These are phyloP conservation scores for Teratosphaeria destructans DNA, from an alignment of 2,329 filamentous ascomycete genomes.

Conservation along the genomic window DNA sequence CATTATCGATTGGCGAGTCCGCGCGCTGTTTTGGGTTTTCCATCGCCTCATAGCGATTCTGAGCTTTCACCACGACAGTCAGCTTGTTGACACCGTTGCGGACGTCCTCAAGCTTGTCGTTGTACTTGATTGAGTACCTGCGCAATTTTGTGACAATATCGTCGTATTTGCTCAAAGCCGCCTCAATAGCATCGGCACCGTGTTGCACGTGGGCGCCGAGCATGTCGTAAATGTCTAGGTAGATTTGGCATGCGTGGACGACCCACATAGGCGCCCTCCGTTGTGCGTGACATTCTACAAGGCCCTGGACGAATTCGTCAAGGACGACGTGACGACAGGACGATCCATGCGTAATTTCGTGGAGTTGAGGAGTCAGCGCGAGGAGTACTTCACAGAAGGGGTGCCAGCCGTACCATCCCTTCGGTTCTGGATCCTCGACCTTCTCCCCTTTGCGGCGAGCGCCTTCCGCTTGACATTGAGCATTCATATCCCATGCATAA, in stretches of 20 bases:
- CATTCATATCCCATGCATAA: neutral
- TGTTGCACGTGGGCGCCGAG: slow-evolving; percentile 1
- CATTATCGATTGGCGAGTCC: neutral
- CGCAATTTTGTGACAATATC: neutral
- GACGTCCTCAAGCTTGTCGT: neutral
- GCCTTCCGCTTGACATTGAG: neutral
- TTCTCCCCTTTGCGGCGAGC: neutral
- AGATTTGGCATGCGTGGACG: slow-evolving; percentile 4
- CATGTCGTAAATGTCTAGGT: slow-evolving; percentile 6
- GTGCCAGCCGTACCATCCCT: neutral
- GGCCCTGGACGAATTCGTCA: slow-evolving; percentile 1
- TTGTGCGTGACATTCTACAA: neutral
- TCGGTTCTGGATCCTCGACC: neutral
- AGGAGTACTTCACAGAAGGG: neutral
- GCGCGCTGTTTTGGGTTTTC: neutral
- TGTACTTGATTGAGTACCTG: neutral
- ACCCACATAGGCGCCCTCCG: slow-evolving; percentile 2
- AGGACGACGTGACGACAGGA: neutral
- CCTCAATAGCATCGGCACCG: neutral
- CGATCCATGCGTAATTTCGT: slow-evolving; percentile 1
- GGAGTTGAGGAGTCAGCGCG: neutral
- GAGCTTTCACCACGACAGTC: neutral
- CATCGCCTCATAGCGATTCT: slow-evolving; percentile 1
- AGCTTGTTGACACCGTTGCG: neutral
- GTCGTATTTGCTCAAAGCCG: neutral